Conservation (phyloP, 2,329 filamentous ascomycete species). For the Aspergillus uvarum region DNA sequence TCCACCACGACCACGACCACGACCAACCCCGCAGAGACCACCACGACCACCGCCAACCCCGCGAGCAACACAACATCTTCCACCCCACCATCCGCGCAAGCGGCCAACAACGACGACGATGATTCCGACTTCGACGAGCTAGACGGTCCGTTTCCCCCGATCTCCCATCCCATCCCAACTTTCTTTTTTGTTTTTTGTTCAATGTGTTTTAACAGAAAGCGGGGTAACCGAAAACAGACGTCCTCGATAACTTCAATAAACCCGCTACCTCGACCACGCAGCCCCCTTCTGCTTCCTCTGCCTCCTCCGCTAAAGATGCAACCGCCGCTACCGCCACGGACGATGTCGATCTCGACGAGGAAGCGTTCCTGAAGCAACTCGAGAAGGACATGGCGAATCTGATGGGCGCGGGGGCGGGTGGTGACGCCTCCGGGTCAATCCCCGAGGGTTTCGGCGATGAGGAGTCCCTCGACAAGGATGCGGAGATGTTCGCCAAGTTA, state of each 20-base stretch:
- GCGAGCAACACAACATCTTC: too few species aligned
- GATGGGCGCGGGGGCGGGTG: constrained; percentile 50
- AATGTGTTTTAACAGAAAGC: not conserved
- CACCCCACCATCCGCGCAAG: constrained; percentile 7
- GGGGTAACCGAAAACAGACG: constrained; percentile 52
- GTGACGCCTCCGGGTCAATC: constrained; percentile 3
- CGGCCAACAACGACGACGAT: constrained; percentile 57
- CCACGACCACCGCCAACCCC: constrained; percentile 1
- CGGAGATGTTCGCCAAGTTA: constrained; percentile 38
- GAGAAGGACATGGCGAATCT: constrained; percentile 86
- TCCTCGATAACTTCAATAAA: constrained; percentile 82
- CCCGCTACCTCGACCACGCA: constrained; percentile 15
- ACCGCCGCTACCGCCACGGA: not conserved
- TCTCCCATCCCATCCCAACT: too few species aligned
- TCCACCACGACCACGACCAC: constrained; percentile 4
- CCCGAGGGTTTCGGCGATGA: constrained; percentile 19
- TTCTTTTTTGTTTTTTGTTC: too few species aligned
- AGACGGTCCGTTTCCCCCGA: constrained; percentile 60
- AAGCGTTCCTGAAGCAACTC: constrained; percentile 75
- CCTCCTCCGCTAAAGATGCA: constrained; percentile 15
- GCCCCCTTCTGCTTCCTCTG: constrained; percentile 36
- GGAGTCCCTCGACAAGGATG: constrained; percentile 31
- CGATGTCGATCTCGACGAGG: constrained; percentile 33
- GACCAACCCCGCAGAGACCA: not conserved
- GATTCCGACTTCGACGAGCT: constrained; percentile 95